phyloP scores from a whole-genome alignment of 108 stramenopile species.

The Mediolabrus comicus region DNA sequence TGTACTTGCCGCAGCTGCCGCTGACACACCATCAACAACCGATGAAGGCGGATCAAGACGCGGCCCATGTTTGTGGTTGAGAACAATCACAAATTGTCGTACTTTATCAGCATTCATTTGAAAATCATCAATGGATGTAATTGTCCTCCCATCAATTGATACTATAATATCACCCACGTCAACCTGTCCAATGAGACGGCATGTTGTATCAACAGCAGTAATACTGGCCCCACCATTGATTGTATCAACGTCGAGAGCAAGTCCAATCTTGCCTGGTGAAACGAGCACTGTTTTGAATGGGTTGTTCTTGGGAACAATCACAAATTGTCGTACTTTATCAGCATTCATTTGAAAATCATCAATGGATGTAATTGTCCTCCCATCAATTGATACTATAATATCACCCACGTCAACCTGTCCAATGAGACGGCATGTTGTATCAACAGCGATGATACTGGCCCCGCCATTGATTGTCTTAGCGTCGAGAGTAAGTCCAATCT shows the following conservation, averaged over 20 bases:
- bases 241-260: background rate
- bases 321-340: background rate
- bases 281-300: background rate
- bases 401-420: slow-evolving; percentile 4
- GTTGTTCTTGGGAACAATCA: no score
- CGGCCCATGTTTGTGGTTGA: no score
- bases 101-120: background rate
- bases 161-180: slow-evolving; percentile 1
- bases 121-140: background rate
- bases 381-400: slow-evolving; percentile 6
- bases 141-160: slow-evolving; percentile 1
- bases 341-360: background rate
- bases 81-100: slow-evolving; percentile 1
- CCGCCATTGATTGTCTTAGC: background rate
- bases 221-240: background rate
- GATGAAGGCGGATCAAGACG: no score
- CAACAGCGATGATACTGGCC: background rate
- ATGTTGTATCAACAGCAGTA: background rate
- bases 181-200: background rate
- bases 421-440: background rate
- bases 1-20: no score
- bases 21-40: no score
- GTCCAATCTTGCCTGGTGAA: slow-evolving; percentile 10
- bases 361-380: background rate
- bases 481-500: slow-evolving; percentile 5